These are phyloP conservation scores for Cystobasidiaceae sp. DNA, from an alignment of 1,284 basidiomycete species.

Conservation along the genomic window DNA sequence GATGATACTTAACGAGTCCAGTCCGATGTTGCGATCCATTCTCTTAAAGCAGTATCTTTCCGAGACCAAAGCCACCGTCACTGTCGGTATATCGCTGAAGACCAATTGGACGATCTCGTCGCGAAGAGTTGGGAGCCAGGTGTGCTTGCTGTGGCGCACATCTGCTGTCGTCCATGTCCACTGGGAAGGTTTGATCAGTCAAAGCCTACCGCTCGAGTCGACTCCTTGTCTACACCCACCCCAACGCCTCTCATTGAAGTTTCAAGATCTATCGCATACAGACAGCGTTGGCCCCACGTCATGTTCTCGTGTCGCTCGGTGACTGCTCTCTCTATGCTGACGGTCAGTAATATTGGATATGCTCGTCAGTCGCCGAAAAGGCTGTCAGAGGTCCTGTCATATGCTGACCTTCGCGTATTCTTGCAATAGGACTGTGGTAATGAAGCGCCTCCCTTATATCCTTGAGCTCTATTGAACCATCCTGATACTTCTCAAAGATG, in stretches of 20 bases:
- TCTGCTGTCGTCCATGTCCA: constrained; percentile 29
- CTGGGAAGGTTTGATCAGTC: background rate
- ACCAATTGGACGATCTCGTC: constrained; percentile 25
- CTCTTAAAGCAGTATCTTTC: constrained; percentile 13
- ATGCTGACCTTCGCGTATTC: too few relatives aligned
- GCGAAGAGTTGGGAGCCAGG: constrained; percentile 24
- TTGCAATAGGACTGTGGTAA: background rate
- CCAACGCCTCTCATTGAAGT: constrained; percentile 28
- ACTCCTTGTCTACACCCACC: background rate
- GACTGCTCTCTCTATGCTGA: too few relatives aligned
- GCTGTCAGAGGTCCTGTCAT: too few relatives aligned
- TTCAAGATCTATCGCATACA: constrained; percentile 26
- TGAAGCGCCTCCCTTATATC: constrained; percentile 12
- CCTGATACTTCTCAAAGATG: background rate
- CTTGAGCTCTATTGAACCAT: constrained; percentile 1
- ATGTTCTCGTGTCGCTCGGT: constrained; percentile 16
- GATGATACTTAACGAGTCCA: constrained; percentile 9
- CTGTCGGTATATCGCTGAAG: constrained; percentile 29
- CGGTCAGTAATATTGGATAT: too few relatives aligned
- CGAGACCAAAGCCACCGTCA: constrained; percentile 8
- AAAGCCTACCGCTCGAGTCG: background rate
- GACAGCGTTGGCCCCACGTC: constrained; percentile 7
- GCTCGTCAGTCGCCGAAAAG: too few relatives aligned
- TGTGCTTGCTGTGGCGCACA: constrained; percentile 20
- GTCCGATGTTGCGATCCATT: constrained; percentile 11